Conservation (phyloP, 371 early-diverging fungal genomes). For the Mucor mucedo region DNA sequence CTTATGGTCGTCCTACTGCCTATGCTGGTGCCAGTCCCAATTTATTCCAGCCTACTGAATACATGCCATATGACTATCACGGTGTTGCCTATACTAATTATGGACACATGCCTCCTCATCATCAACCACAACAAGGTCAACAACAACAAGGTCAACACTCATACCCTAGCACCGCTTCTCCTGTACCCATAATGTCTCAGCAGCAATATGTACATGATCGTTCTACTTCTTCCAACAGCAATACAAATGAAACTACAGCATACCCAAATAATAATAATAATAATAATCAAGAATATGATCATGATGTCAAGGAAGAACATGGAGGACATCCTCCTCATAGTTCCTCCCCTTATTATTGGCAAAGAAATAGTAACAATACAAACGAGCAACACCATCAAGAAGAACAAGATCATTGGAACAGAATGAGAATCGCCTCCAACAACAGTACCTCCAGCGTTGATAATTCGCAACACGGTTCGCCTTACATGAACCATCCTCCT, state of each 20-base stretch:
- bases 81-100: slow-evolving; percentile 24
- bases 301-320: slow-evolving; percentile 6
- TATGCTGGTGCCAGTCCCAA: slow-evolving; percentile 24
- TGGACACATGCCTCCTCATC: slow-evolving; percentile 20
- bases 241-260: slow-evolving; percentile 1
- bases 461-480: slow-evolving; percentile 24
- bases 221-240: slow-evolving; percentile 1
- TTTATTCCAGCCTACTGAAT: slow-evolving; percentile 28
- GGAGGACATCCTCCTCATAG: slow-evolving; percentile 3
- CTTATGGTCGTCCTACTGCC: slow-evolving; percentile 20
- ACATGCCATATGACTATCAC: slow-evolving; percentile 30
- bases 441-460: slow-evolving; percentile 24
- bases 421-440: slow-evolving; percentile 31
- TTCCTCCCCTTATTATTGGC: slow-evolving; percentile 29
- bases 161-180: slow-evolving; percentile 3
- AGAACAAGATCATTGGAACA: slow-evolving; percentile 20
- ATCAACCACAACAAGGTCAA: slow-evolving; percentile 12
- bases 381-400: slow-evolving; percentile 8
- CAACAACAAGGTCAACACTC: slow-evolving; percentile 4
- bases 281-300: not conserved
- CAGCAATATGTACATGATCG: slow-evolving; percentile 14
- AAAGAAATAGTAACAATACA: slow-evolving; percentile 13
- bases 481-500: slow-evolving; percentile 28
- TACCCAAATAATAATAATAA: slow-evolving; percentile 7
- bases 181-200: slow-evolving; percentile 13